Percentiles rank a stretch among this genome's conserved stretches.
Conservation (phyloP, 805 yeast species). For the Saccharomycopsis fibuligera region DNA sequence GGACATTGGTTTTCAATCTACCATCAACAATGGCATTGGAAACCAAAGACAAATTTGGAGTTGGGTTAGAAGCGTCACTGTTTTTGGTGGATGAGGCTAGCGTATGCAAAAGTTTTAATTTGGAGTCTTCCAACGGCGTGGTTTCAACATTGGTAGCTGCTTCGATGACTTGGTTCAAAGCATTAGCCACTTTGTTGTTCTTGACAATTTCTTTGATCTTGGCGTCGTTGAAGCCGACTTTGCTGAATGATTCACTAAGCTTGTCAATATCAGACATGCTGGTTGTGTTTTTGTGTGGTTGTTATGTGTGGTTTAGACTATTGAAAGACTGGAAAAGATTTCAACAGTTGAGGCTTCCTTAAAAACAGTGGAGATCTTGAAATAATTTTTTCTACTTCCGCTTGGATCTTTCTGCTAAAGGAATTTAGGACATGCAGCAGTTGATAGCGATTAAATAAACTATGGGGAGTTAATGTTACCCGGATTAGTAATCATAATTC, state of each 20-base stretch:
- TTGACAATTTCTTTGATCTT: conserved; percentile 76
- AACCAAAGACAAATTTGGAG: conserved; percentile 44
- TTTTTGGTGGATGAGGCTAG: conserved; percentile 70
- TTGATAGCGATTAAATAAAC: no score
- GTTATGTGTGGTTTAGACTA: no score
- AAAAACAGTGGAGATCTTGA: no score
- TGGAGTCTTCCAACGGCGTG: conserved; percentile 46
- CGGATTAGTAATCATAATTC: no score
- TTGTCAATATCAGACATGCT: conserved; percentile 31
- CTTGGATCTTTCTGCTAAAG: no score
- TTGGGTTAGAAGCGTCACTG: conserved; percentile 32
- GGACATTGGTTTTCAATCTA: conserved; percentile 59
- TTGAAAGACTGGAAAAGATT: no score
- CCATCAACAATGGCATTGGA: conserved; percentile 59
- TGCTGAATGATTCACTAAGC: conserved; percentile 29
- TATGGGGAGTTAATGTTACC: no score
- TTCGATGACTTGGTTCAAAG: conserved; percentile 54
- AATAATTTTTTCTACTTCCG: no score
- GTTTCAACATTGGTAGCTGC: conserved; percentile 31
- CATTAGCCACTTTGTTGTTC: conserved; percentile 74
- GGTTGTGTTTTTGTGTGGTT: no score
- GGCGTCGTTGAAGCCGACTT: conserved; percentile 64
- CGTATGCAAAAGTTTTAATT: conserved; percentile 62
- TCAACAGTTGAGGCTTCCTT: no score
- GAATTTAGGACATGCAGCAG: no score